Evolutionary conservation across 768 basidiomycete genomes (phyloP).

Genomic region (Aureoboletus auriporus): DNA sequence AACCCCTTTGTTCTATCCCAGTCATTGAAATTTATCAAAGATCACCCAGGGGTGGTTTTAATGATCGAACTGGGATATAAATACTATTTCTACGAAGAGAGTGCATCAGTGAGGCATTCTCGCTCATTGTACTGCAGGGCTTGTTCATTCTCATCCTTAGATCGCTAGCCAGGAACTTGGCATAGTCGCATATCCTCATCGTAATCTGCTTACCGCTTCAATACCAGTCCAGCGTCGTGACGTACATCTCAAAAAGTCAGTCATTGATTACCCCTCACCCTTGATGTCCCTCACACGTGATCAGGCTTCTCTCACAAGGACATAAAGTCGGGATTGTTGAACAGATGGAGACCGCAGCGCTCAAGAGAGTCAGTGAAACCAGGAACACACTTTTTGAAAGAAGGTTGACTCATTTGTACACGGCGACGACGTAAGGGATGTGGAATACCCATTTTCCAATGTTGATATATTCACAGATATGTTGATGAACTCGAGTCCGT

Average conservation of each 20-base stretch:
- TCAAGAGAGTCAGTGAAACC: constrained; percentile 80
- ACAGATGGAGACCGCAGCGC: constrained; percentile 83
- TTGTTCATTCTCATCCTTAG: constrained; percentile 33
- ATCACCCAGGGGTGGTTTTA: constrained; percentile 62
- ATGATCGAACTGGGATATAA: constrained; percentile 87
- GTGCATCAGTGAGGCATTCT: constrained; percentile 57
- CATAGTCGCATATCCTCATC: constrained; percentile 65
- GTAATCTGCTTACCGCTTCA: constrained; percentile 73
- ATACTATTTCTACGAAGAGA: constrained; percentile 78
- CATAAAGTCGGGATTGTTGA: constrained; percentile 81
- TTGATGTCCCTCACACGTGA: not conserved
- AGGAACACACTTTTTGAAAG: constrained; percentile 71
- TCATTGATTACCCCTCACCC: not conserved
- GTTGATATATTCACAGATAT: constrained; percentile 47
- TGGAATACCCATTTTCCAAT: not conserved
- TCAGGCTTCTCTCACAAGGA: constrained; percentile 70
- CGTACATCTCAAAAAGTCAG: constrained; percentile 73
- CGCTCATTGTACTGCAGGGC: not conserved
- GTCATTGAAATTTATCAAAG: constrained; percentile 52
- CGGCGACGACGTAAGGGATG: constrained; percentile 73
- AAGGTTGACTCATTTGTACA: constrained; percentile 74
- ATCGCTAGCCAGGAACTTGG: constrained; percentile 74
- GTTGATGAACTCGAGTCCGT: constrained; percentile 75
- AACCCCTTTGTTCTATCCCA: constrained; percentile 4
- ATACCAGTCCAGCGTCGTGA: constrained; percentile 67